Base-by-base conservation (phyloP, 2,329 filamentous ascomycete species). In the Fusarium gaditjirri region DNA sequence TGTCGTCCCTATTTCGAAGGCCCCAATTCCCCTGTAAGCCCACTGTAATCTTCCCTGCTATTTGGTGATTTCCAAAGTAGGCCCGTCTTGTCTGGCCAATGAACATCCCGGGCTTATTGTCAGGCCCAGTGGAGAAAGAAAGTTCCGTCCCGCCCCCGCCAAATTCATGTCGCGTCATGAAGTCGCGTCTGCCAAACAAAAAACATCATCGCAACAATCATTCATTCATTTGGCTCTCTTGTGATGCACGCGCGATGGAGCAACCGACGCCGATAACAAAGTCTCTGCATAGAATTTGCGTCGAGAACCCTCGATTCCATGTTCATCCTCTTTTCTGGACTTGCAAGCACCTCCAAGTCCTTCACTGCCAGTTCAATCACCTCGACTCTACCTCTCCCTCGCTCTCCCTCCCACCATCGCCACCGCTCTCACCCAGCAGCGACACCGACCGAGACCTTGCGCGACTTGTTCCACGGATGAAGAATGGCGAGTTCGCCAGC, bases 251-350 rank as follows among this genome's bases (percentile, higher is more conserved):
- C 46, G 14, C 27, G 16, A 49, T 49, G 29, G 29, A 6, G 0
- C 3, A 33, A 14, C 14, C 1, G 5, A 6, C n/a, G 8, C 29
- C 46, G 11, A 49, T 49, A 31, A 17, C 21, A 12, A 47, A 47
- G 27, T 47, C 44, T 31, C 4, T 47, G 2, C 14, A 47, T 31
- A n/a, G 44, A 31, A 27, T 31, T 0, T 47, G 44, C 7, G 10
- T 47, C 19, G 27, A 47, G 27, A 47, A 31, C 0, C 4, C 4
- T 1, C 14, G 27, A 0, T 47, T 47, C 4, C 13, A 6, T n/a
- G 14, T 31, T 6, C 44, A 31, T 9, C 44, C 44, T 47, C 21
- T 31, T 6, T 31, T n/a, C 27, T 47, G 44, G 44, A 47, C 27
- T 0, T 17, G 27, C 5, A 2, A 47, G 14, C 44, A 47, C 5